Conservation (phyloP, 495 filamentous ascomycete species). For the Friedmanniomyces endolithicus region DNA sequence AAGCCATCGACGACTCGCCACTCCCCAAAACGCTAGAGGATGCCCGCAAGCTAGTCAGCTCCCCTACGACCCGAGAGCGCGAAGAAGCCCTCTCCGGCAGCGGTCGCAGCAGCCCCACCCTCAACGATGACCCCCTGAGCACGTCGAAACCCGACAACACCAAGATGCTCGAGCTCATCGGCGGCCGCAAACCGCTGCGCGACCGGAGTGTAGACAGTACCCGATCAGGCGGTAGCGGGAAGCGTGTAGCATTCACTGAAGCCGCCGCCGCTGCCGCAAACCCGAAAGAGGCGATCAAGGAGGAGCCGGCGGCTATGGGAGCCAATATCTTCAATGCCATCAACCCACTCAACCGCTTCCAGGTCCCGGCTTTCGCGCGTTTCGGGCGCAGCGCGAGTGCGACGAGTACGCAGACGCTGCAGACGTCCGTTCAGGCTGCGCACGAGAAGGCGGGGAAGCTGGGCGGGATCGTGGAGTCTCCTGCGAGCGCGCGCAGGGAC, state of each 20-base stretch:
- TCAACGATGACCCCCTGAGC: constrained; percentile 21
- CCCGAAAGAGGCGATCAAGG: constrained; percentile 3
- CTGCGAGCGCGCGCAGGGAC: neutral
- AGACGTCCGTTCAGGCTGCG: neutral
- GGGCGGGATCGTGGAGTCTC: constrained; percentile 13
- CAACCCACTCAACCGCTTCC: constrained; percentile 66
- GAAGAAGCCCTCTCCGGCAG: constrained; percentile 29
- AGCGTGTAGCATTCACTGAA: constrained; percentile 35
- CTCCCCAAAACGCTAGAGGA: constrained; percentile 87
- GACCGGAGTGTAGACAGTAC: constrained; percentile 69
- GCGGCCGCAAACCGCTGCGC: constrained; percentile 45
- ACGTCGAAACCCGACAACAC: constrained; percentile 41
- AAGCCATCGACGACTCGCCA: constrained; percentile 27
- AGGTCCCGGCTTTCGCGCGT: constrained; percentile 55
- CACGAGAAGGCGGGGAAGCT: constrained; percentile 13
- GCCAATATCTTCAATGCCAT: constrained; percentile 70
- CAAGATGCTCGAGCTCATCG: constrained; percentile 49
- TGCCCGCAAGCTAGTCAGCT: constrained; percentile 70
- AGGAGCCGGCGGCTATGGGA: constrained; percentile 15
- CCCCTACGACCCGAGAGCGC: constrained; percentile 44
- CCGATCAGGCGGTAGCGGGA: constrained; percentile 45
- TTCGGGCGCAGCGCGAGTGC: constrained; percentile 52
- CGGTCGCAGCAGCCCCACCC: constrained; percentile 8
- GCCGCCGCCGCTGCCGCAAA: constrained; percentile 2
- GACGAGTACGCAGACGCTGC: constrained; percentile 18